Evolutionary conservation across 2,329 filamentous ascomycete species (phyloP), one percentile per base, ranked within the genome.

Genomic region (Aspergillus puulaauensis): DNA sequence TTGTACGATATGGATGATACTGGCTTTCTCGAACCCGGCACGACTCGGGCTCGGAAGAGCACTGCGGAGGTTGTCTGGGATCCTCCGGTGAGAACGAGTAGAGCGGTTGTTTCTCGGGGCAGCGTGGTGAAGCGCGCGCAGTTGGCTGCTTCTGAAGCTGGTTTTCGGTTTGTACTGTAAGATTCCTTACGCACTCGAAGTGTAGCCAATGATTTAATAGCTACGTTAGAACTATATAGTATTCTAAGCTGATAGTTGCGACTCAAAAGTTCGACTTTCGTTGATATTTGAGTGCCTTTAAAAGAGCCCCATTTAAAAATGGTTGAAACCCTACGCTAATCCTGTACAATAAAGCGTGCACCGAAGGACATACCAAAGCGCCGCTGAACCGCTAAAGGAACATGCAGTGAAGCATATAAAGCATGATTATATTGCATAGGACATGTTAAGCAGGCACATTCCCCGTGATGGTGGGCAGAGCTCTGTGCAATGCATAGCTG

Each of bases 401-500:
- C 19, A 46, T n/a, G 31, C 33, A 40, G 12, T 14, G 47, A 14
- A 31, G 49, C 39, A 27, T 6, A 40, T 37, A 23, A 44, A 45
- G 15, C 9, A 44, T 40, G 19, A 17, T 9, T 37, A 43, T 23
- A 50, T 31, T 6, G 39, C 19, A 44, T 27, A 50, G 23, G 15
- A 59, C 33, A 23, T 60, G 59, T 47, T 62, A 64, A 46, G 62
- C 39, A 21, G 58, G 61, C 27, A 58, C 47, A 17, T 39, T 33
- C 27, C 60, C 48, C 6, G 55, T 14, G 33, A 23, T 48, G 50
- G 46, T 44, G 47, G 64, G 61, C 17, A 65, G 66, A 48, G 68
- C 54, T 2, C 66, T 63, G 61, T 75, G 68, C 45, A 76, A 55
- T 15, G 65, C 55, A 63, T 86, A 83, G 60, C 81, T 85, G 64